Conservation (phyloP, 2,329 filamentous ascomycete species). For the Talaromyces sp. region DNA sequence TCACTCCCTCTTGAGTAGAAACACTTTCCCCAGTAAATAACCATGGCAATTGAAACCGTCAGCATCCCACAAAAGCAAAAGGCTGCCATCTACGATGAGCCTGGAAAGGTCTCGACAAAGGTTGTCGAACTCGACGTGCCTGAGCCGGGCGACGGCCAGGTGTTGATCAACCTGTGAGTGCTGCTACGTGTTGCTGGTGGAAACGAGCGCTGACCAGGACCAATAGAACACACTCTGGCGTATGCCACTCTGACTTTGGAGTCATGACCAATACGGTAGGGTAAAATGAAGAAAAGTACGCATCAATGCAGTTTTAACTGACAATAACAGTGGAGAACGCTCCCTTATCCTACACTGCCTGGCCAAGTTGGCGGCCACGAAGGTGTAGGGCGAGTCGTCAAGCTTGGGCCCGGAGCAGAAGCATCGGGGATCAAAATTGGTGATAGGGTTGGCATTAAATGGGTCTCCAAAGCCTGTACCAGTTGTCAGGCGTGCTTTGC, state of each 20-base stretch:
- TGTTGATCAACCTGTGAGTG: conserved; percentile 55
- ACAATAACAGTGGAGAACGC: conserved; percentile 46
- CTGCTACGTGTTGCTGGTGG: not conserved
- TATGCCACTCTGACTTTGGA: conserved; percentile 59
- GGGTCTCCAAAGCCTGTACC: conserved; percentile 54
- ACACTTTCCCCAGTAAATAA: not conserved
- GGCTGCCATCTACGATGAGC: conserved; percentile 59
- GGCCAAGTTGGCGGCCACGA: conserved; percentile 66
- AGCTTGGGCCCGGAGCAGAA: conserved; percentile 57
- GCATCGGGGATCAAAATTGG: conserved; percentile 55
- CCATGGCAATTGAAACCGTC: conserved; percentile 24
- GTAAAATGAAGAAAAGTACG: not conserved
- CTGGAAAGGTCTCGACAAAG: conserved; percentile 59
- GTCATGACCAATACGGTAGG: conserved; percentile 45
- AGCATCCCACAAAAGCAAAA: conserved; percentile 55
- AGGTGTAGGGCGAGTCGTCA: conserved; percentile 60
- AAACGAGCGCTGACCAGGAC: not conserved
- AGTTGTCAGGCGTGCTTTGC: conserved; percentile 50
- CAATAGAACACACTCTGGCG: conserved; percentile 54
- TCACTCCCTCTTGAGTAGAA: not conserved
- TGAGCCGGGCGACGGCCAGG: conserved; percentile 57
- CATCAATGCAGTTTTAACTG: not conserved
- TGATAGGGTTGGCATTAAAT: conserved; percentile 66
- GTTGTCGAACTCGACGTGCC: conserved; percentile 59
- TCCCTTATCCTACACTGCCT: conserved; percentile 53